Evolutionary conservation across 257 asterid species (phyloP).

Genomic region (Marsdenia floribunda): DNA sequence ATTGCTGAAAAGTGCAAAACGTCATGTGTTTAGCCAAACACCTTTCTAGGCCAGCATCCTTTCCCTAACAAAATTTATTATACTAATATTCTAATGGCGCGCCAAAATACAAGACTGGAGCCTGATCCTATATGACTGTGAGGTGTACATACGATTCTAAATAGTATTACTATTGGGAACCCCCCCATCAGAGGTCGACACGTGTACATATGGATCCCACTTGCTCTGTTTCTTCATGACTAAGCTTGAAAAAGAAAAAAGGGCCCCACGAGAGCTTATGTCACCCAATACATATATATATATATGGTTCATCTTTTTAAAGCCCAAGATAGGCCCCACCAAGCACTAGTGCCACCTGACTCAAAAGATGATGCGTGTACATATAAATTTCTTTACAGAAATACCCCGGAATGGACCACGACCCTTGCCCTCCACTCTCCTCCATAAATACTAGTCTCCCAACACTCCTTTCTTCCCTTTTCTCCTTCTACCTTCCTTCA

Average conservation of each 20-base stretch:
- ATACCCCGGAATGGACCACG: slow-evolving; percentile 37
- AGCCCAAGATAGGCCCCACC: slow-evolving; percentile 37
- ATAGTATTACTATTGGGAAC: slow-evolving; percentile 18
- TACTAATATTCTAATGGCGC: slow-evolving; percentile 3
- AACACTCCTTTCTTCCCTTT: slow-evolving; percentile 53
- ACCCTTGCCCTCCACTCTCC: slow-evolving; percentile 5
- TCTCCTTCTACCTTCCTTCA: slow-evolving; percentile 32
- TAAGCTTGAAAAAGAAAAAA: slow-evolving; percentile 38
- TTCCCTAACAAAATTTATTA: too few species aligned
- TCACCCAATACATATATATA: slow-evolving; percentile 14
- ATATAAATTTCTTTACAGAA: slow-evolving; percentile 16
- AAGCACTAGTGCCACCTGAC: slow-evolving; percentile 54
- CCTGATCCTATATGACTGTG: too few species aligned
- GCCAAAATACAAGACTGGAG: slow-evolving; percentile 4
- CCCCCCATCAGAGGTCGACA: slow-evolving; percentile 9
- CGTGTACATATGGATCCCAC: slow-evolving; percentile 25
- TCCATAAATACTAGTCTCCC: slow-evolving; percentile 56
- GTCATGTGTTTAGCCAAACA: slow-evolving; percentile 3
- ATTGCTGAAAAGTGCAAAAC: slow-evolving; percentile 3
- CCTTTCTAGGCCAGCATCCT: not conserved
- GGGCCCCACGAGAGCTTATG: slow-evolving; percentile 26
- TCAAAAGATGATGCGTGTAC: slow-evolving; percentile 35
- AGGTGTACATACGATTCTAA: too few species aligned
- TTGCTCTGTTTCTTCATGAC: slow-evolving; percentile 63
- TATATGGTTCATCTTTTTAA: slow-evolving; percentile 10